Conservation (phyloP, 345 rosid genomes). For the Diplotaxis tenuifolia region DNA sequence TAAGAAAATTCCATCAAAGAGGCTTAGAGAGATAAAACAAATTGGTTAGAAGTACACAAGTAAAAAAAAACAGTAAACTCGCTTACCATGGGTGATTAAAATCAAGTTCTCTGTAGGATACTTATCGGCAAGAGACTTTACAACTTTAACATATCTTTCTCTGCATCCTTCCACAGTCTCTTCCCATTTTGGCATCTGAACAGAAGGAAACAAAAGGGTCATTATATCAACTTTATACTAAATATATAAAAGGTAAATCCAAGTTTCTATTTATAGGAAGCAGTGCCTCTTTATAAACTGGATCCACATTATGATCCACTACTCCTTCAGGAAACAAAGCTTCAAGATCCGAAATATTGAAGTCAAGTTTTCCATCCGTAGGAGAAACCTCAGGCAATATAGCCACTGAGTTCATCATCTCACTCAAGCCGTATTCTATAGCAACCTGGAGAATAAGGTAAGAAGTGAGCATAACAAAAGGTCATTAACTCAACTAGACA, state of each 20-base stretch:
- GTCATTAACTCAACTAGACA: background rate
- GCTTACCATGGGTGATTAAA: conserved; percentile 78
- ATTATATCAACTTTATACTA: conserved; percentile 18
- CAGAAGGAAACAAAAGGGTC: background rate
- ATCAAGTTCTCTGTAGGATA: conserved; percentile 79
- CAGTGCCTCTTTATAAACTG: conserved; percentile 54
- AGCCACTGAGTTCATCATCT: conserved; percentile 61
- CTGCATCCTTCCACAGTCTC: conserved; percentile 50
- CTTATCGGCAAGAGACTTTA: conserved; percentile 64
- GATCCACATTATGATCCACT: conserved; percentile 50
- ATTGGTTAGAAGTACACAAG: background rate
- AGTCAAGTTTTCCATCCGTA: conserved; percentile 55
- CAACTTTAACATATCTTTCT: conserved; percentile 52
- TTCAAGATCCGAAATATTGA: conserved; percentile 56
- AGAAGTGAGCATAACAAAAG: background rate
- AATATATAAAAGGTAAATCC: background rate
- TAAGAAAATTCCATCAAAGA: conserved; percentile 26
- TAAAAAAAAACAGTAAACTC: background rate
- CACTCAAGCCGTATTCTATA: conserved; percentile 79
- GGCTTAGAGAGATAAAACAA: background rate
- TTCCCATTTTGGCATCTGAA: conserved; percentile 75
- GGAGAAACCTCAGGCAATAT: conserved; percentile 56
- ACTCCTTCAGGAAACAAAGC: conserved; percentile 57
- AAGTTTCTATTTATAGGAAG: background rate
- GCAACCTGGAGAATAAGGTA: conserved; percentile 46